A percentile compares a stretch with the other conserved stretches of the same genome.
These are phyloP conservation scores for Penicillium verhagenii DNA, from an alignment of 495 filamentous ascomycete genomes.

Conservation along the genomic window DNA sequence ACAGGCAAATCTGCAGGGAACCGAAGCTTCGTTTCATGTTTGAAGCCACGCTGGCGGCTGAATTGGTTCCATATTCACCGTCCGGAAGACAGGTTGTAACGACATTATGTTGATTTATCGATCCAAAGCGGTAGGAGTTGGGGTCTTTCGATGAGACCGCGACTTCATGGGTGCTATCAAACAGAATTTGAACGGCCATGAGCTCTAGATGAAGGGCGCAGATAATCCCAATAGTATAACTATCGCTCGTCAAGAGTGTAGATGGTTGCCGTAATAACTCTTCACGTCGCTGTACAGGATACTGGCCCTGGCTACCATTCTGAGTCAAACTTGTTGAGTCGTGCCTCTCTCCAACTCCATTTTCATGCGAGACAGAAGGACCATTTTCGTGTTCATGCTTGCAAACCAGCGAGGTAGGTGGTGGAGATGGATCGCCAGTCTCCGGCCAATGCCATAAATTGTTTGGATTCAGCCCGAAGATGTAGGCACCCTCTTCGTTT, in stretches of 20 bases:
- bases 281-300: background rate
- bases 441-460: background rate
- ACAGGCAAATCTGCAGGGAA: background rate
- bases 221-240: background rate
- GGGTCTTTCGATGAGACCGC: background rate
- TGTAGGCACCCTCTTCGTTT: background rate
- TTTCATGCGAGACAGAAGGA: background rate
- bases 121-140: background rate
- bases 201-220: background rate
- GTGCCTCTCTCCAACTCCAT: background rate
- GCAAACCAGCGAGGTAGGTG: background rate
- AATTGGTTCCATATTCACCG: background rate
- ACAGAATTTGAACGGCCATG: background rate
- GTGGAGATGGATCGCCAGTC: background rate
- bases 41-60: background rate
- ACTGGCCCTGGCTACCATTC: background rate
- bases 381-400: background rate
- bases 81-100: background rate
- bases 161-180: background rate
- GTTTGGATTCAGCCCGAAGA: background rate
- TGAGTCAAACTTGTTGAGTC: background rate
- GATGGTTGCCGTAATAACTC: background rate
- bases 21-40: background rate
- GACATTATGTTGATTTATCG: background rate
- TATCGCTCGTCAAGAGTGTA: background rate